Base-by-base conservation (phyloP, 2,329 filamentous ascomycete genomes). In the Rhynchosporium graminicola region DNA sequence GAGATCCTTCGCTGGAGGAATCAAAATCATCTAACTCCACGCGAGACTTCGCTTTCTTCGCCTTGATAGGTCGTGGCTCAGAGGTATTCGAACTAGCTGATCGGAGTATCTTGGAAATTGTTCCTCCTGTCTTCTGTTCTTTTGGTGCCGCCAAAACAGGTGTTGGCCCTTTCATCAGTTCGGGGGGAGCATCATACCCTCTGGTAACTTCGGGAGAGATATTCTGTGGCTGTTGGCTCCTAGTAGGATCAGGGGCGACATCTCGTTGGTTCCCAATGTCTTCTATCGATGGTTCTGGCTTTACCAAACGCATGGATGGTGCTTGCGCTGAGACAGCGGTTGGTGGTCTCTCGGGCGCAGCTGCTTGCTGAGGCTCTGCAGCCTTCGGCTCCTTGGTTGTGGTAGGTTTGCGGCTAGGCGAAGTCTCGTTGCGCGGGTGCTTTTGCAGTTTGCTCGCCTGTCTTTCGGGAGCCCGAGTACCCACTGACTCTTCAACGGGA, bases 401-500 rank as follows among this genome's bases (percentile, higher is more conserved):
- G 7, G 55, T 57, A 59, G 65, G 59, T 45, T 72, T 72, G 36
- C 63, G 62, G 57, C 51, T 68, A 36, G 70, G 69, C 31, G 73
- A 73, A 3, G 60, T 64, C 40, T 74, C 72, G 12, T 58, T 51
- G 13, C 65, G 65, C 38, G 69, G 82, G 60, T 83, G 82, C 74
- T 92, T 92, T 71, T 91, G 88, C 58, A 92, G 78, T 74, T 91
- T 92, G 77, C 83, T 86, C 3, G 83, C 76, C 60, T 83, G 80
- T 63, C 86, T 80, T 67, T 88, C 85, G 3, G 45, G 36, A n/a
- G 36, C 50, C 33, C 31, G 47, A 12, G 59, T 7, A 9, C 81
- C 36, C 33, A 69, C 66, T 48, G 58, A 33, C 20, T 62, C 45
- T 47, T 69, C 70, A 10, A 62, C 63, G 47, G 73, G 67, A n/a